phyloP scores from a whole-genome alignment of 2,329 filamentous ascomycete species.

The Aureobasidium sp. region DNA sequence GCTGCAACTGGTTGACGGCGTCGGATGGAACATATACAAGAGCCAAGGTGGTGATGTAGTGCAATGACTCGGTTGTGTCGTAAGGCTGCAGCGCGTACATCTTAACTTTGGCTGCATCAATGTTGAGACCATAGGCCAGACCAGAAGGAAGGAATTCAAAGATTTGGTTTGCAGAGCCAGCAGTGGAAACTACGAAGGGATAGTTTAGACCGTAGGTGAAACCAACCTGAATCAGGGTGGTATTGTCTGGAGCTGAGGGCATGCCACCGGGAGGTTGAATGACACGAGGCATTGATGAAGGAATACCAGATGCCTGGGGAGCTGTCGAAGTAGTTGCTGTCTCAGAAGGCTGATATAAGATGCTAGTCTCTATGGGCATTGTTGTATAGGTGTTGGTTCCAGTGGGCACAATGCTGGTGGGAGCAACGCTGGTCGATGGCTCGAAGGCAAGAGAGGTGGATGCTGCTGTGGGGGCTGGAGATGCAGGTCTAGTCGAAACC shows the following conservation, averaged over 20 bases:
- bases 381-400: constrained; percentile 40
- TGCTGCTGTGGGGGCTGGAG: constrained; percentile 14
- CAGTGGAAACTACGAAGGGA: constrained; percentile 65
- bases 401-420: constrained; percentile 39
- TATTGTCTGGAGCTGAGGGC: constrained; percentile 53
- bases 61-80: constrained; percentile 60
- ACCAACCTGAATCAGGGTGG: constrained; percentile 71
- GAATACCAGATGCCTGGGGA: constrained; percentile 46
- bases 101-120: constrained; percentile 45
- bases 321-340: constrained; percentile 28
- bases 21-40: constrained; percentile 42
- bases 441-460: constrained; percentile 20
- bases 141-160: constrained; percentile 70
- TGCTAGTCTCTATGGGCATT: constrained; percentile 52
- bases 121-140: constrained; percentile 56
- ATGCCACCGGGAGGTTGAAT: constrained; percentile 63
- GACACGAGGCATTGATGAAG: constrained; percentile 62
- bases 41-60: constrained; percentile 76
- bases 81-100: constrained; percentile 70
- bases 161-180: constrained; percentile 73
- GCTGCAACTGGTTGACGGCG: constrained; percentile 49
- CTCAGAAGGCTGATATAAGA: constrained; percentile 50
- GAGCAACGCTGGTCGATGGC: constrained; percentile 26
- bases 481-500: background rate
- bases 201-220: constrained; percentile 80